Evolutionary conservation across 2,329 filamentous ascomycete genomes (phyloP), one percentile per base, ranked within the genome.

Genomic region (Venturia aucupariae): DNA sequence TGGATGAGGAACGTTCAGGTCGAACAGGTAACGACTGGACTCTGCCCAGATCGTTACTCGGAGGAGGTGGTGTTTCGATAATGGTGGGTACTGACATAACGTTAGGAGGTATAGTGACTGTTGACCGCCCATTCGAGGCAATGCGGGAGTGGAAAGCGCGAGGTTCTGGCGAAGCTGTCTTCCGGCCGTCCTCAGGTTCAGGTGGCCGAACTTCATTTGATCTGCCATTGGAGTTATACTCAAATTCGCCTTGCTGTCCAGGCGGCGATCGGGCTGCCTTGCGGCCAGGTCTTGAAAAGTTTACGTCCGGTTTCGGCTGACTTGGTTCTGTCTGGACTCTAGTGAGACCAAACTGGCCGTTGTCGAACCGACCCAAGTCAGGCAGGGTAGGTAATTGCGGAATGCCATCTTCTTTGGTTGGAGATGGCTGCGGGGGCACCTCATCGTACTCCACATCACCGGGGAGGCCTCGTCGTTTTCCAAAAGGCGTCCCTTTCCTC

Each of bases 401-500:
- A 38, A 79, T 80, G 61, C 77, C 81, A 68, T 17, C 72, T 67
- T 35, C 70, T 66, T 62, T 69, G 69, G 65, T 67, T 68, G 80
- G 79, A n/a, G 81, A 78, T n/a, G 79, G 79, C 32, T 78, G 72
- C 44, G 78, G 78, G 44, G 78, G 75, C 63, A 81, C 79, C 22
- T 65, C 59, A 57, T 62, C 64, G 39, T 60, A 27, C 35, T 64
- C 62, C 22, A 42, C 15, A 27, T 48, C 51, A 24, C 51, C 60
- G 54, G 39, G 57, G 15, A 65, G 39, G 8, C 59, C 44, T 35
- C 46, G 38, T 48, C 59, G 15, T 42, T 51, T 88, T 0, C 89
- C 86, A 3, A 86, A 80, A 63, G 89, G 84, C 66, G 94, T 89
- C 30, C 90, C 89, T 68, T 87, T 90, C 61, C 89, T 87, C 67